A percentile compares a stretch with the other conserved stretches of the same genome.
Evolutionary conservation across 805 yeast species (phyloP).

Genomic region (Ogataea haglerorum): DNA sequence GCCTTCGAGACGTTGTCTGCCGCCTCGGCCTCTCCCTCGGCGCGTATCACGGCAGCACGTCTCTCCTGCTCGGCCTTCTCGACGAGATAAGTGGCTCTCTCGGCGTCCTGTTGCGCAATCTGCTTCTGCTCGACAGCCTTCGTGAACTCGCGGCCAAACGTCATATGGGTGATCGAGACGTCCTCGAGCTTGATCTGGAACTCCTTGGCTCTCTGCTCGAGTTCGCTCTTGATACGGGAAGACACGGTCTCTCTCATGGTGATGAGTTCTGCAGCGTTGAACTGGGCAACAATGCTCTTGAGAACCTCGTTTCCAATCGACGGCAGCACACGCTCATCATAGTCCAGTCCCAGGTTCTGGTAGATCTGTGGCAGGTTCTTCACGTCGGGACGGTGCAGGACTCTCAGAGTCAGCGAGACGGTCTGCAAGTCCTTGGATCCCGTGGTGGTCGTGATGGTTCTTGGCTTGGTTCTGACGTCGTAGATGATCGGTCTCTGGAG

Average conservation of each 20-base stretch:
- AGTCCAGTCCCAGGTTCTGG: slow-evolving; percentile 88
- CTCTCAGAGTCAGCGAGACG: slow-evolving; percentile 89
- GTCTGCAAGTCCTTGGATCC: slow-evolving; percentile 97
- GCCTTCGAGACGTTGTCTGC: slow-evolving; percentile 95
- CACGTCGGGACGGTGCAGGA: slow-evolving; percentile 92
- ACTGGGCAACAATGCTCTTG: slow-evolving; percentile 96
- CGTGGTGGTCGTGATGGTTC: slow-evolving; percentile 88
- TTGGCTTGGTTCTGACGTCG: slow-evolving; percentile 94
- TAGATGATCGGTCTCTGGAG: slow-evolving; percentile 84
- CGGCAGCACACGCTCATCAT: slow-evolving; percentile 95
- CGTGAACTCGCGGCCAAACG: slow-evolving; percentile 94
- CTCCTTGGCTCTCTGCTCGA: slow-evolving; percentile 77
- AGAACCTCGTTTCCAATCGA: slow-evolving; percentile 96
- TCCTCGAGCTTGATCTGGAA: slow-evolving; percentile 92
- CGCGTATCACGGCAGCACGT: slow-evolving; percentile 90
- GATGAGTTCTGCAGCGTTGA: slow-evolving; percentile 96
- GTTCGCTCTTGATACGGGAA: slow-evolving; percentile 81
- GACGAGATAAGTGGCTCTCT: slow-evolving; percentile 88
- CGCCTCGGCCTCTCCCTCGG: slow-evolving; percentile 99
- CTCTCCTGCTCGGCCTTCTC: slow-evolving; percentile 97
- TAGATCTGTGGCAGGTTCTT: slow-evolving; percentile 77
- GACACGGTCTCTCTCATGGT: slow-evolving; percentile 96
- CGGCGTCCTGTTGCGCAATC: slow-evolving; percentile 99
- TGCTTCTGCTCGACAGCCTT: slow-evolving; percentile 98
- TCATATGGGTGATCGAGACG: slow-evolving; percentile 96